Evolutionary conservation across 2,329 filamentous ascomycete species (phyloP), one percentile per base, ranked within the genome.

Genomic region (Neurospora sp.): DNA sequence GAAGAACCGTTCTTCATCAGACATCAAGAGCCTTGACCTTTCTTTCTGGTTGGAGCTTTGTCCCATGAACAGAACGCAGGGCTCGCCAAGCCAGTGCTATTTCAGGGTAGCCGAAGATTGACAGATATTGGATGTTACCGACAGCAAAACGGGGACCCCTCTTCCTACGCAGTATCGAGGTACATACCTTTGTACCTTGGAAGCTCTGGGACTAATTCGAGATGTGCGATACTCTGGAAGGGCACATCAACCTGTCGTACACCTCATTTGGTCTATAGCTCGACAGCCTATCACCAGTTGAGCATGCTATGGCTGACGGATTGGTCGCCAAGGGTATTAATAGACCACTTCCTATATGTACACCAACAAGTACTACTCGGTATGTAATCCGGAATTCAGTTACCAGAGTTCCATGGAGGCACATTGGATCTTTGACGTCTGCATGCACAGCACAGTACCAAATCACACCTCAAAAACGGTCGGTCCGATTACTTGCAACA

Each of bases 401-500:
- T 62, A 33, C 28, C 28, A 62, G 23, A 62, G 52, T 62, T 62
- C 28, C 15, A 62, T 62, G 15, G 28, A 36, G 28, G 28, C 23
- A 17, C 28, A 17, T 28, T 62, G 8, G 23, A 62, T 62, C 52
- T 62, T 62, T 36, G 28, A 36, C 28, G 52, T 52, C 19, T 52
- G 28, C 15, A 62, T 62, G 23, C 43, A 52, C 13, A 62, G 52
- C 52, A 58, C 46, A 33, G 46, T 28, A 33, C 46, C 46, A 33
- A 62, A 33, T 15, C 52, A 62, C 52, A 62, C 52, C 15, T 36
- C 52, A 10, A 36, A 67, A 68, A 67, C 67, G 71, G 69, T 76
- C 75, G 75, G 75, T 72, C 75, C 75, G 75, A 76, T 73, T 76
- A 72, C 73, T 73, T 71, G 72, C 70, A 71, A 71, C 73, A 72